Evolutionary conservation across 78 protist genomes (phyloP), one percentile per base, ranked within the genome.

Genomic region (Anaeramoeba ignava): DNA sequence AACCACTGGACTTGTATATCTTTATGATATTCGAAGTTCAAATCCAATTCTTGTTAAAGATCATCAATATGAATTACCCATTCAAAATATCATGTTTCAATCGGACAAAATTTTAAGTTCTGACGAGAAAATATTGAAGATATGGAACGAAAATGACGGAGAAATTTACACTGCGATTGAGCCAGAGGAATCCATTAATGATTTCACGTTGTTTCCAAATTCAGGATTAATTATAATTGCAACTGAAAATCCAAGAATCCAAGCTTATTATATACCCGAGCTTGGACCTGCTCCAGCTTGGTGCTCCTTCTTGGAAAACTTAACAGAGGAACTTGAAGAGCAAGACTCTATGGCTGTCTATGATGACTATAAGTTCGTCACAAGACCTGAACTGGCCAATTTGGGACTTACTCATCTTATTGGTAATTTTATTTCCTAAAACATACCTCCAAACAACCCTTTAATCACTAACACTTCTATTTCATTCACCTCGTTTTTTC

Each of bases 201-300:
- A 40, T 54, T 38, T 38, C 17, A 39, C n/a, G 38, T 8, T 79
- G 1, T 42, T 83, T 78, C 82, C 92, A 79, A 40, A 3, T 3
- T 79, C 17, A 33, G 99, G 99, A 8, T 81, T 97, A 1, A 0
- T 96, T 2, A 37, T 95, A 27, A 68, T 85, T 78, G 92, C 95
- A 41, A 82, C 89, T 38, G 98, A 97, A 39, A 40, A 87, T 31
- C 85, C 91, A 36, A 82, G 89, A 12, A 83, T 96, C 40, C 84
- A 90, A 33, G 88, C 95, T 3, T 94, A 88, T 84, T 96, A 87
- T 78, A 78, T 94, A 17, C 99, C 99, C 0, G 73, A 86, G 1
- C 90, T 97, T 0, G 99, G 98, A 34, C 92, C 91, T 3, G 98
- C 99, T 33, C 99, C 99, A n/a, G n/a, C 83, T 3, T 97, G 99